phyloP scores from a whole-genome alignment of 2,329 filamentous ascomycete species.

The Mycocentrospora acerina region DNA sequence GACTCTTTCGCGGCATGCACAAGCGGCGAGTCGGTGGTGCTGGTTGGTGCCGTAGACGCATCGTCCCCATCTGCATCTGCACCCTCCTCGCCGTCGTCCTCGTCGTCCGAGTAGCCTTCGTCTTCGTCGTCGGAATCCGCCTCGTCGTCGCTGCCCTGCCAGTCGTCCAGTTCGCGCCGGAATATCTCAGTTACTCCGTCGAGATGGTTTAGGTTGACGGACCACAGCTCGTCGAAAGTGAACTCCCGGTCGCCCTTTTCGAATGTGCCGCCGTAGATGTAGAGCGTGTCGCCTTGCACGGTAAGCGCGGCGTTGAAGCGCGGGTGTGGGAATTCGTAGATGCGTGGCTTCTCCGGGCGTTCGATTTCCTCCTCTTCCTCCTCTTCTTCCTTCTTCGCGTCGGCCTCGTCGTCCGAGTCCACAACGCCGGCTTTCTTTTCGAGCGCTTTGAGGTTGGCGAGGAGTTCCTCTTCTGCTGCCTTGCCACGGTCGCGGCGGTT shows the following conservation, averaged over 20 bases:
- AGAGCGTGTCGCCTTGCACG: conserved; percentile 88
- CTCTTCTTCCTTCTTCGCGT: conserved; percentile 31
- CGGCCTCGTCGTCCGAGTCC: conserved; percentile 40
- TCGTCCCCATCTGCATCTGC: conserved; percentile 56
- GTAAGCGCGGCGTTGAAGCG: conserved; percentile 90
- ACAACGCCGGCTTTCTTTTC: conserved; percentile 71
- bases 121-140: conserved; percentile 52
- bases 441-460: conserved; percentile 82
- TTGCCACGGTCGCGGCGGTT: conserved; percentile 69
- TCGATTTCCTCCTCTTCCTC: conserved; percentile 54
- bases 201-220: conserved; percentile 89
- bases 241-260: conserved; percentile 94
- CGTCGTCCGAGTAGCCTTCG: conserved; percentile 39
- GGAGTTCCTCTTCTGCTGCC: conserved; percentile 87
- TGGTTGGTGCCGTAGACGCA: conserved; percentile 57
- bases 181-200: conserved; percentile 94
- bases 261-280: conserved; percentile 92
- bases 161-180: conserved; percentile 80
- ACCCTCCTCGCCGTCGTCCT: conserved; percentile 47
- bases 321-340: conserved; percentile 83
- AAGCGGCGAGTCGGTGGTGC: conserved; percentile 27
- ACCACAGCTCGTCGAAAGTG: conserved; percentile 93
- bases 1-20: conserved; percentile 19
- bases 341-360: conserved; percentile 55
- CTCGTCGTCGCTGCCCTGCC: conserved; percentile 60